Evolutionary conservation across 345 rosid species (phyloP).

Genomic region (Arabis alpina): DNA sequence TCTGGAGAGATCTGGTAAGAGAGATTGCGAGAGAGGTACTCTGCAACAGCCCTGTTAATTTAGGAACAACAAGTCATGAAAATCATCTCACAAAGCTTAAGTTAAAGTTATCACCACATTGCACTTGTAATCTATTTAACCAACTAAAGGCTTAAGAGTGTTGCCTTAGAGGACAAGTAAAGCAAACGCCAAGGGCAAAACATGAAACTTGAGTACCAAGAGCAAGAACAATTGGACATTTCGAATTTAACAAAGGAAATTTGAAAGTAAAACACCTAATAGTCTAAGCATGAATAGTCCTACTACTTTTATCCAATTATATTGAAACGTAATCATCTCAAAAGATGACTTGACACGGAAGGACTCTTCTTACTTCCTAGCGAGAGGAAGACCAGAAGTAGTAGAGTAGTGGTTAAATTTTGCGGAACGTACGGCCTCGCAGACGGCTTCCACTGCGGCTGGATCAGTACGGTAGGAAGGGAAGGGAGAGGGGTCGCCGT

Average conservation of each 20-base stretch:
- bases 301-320: no score
- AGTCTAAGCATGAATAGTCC: no score
- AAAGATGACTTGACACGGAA: background rate
- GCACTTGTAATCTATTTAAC: no score
- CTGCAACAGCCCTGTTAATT: slow-evolving; percentile 42
- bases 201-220: background rate
- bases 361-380: slow-evolving; percentile 50
- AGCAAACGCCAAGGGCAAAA: background rate
- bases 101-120: no score
- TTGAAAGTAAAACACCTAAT: no score
- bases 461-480: slow-evolving; percentile 48
- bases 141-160: no score
- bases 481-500: slow-evolving; percentile 62
- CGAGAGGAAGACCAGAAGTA: slow-evolving; percentile 49
- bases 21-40: slow-evolving; percentile 40
- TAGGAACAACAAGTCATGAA: background rate
- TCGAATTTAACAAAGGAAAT: no score
- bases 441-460: slow-evolving; percentile 54
- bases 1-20: slow-evolving; percentile 36
- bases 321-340: no score
- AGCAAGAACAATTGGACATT: background rate
- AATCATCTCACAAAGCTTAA: background rate
- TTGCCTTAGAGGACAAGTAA: no score
- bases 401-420: slow-evolving; percentile 52
- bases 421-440: slow-evolving; percentile 49